Evolutionary conservation across 306 rosid genomes (phyloP).

Genomic region (Morella rubra): DNA sequence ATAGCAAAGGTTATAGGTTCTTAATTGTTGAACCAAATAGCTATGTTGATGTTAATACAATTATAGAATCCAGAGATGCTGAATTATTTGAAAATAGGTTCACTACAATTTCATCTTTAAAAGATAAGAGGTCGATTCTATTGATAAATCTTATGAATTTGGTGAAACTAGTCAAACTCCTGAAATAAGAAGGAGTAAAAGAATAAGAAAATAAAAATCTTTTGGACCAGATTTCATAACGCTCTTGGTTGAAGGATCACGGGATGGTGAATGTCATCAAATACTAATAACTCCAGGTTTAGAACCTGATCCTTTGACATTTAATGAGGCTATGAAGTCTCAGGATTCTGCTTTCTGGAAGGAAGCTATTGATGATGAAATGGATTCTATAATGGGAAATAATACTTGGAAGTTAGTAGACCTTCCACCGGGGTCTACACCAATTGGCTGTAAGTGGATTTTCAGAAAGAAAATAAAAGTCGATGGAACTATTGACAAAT

Average conservation of each 20-base stretch:
- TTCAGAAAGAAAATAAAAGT: too few relatives aligned
- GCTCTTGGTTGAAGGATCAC: not conserved
- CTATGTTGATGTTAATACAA: not conserved
- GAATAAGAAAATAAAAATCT: not conserved
- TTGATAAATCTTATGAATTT: not conserved
- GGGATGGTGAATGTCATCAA: not conserved
- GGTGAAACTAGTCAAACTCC: too few relatives aligned
- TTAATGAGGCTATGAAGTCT: not conserved
- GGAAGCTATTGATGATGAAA: conserved; percentile 4
- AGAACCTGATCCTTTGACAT: not conserved
- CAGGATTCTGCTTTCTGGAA: conserved; percentile 1
- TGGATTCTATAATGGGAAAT: not conserved
- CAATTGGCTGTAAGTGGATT: too few relatives aligned
- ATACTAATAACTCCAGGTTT: not conserved
- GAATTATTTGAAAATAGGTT: not conserved
- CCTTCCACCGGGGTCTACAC: not conserved
- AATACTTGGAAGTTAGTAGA: not conserved
- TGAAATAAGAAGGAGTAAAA: not conserved
- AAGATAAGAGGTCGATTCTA: not conserved
- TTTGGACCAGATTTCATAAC: not conserved
- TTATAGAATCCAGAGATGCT: not conserved
- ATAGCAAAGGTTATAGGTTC: not conserved
- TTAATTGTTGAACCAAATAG: not conserved
- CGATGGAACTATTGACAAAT: too few relatives aligned
- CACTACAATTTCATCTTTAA: not conserved